Evolutionary conservation across 2,329 filamentous ascomycete genomes (phyloP).

Genomic region (Colletotrichum musae): DNA sequence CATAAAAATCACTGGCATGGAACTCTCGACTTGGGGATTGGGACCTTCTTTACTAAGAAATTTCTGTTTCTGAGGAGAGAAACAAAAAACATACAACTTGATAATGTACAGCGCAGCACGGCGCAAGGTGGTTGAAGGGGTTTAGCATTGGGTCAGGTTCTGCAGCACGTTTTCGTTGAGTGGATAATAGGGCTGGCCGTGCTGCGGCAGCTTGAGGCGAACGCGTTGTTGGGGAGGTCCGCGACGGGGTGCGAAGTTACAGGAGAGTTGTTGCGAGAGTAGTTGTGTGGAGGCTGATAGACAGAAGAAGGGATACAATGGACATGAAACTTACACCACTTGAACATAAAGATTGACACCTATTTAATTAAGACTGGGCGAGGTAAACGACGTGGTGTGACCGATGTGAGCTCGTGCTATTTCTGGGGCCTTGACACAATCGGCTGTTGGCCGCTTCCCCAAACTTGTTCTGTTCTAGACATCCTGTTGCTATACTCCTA

Average conservation of each 20-base stretch:
- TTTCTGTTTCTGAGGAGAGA: slow-evolving; percentile 35
- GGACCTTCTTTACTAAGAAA: slow-evolving; percentile 35
- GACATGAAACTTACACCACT: slow-evolving; percentile 39
- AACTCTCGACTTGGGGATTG: slow-evolving; percentile 41
- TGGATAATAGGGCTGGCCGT: slow-evolving; percentile 42
- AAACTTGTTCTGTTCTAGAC: no score
- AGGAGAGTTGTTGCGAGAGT: slow-evolving; percentile 23
- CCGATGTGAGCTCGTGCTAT: no score
- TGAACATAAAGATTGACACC: slow-evolving; percentile 16
- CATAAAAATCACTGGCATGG: slow-evolving; percentile 42
- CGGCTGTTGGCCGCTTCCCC: no score
- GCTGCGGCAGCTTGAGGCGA: slow-evolving; percentile 36
- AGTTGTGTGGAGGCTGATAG: slow-evolving; percentile 41
- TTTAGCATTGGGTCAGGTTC: slow-evolving; percentile 55
- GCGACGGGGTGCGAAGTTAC: not conserved
- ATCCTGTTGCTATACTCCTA: no score
- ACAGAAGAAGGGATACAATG: slow-evolving; percentile 40
- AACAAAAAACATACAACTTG: slow-evolving; percentile 45
- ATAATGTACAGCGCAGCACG: slow-evolving; percentile 56
- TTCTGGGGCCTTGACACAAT: no score
- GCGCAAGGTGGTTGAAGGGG: slow-evolving; percentile 55
- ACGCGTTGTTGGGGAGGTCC: slow-evolving; percentile 27
- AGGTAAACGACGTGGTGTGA: not conserved
- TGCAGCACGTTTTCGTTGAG: slow-evolving; percentile 41
- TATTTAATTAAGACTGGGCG: no score